Evolutionary conservation across 2,329 filamentous ascomycete genomes (phyloP).

Genomic region (Cladosporium sp.): DNA sequence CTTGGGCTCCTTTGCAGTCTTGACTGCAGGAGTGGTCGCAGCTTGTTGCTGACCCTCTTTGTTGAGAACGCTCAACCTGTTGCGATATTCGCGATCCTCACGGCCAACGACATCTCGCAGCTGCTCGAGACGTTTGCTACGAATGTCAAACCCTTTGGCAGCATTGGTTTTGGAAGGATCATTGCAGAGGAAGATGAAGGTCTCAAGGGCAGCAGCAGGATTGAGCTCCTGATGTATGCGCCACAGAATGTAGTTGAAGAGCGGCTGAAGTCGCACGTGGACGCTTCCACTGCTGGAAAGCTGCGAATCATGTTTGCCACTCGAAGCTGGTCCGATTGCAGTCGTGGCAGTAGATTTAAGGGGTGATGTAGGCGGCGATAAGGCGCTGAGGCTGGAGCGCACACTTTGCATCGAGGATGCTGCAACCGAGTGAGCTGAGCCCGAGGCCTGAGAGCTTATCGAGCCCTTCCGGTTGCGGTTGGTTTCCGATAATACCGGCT

Average conservation of each 20-base stretch:
- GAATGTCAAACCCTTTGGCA: slow-evolving; percentile 52
- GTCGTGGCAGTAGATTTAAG: slow-evolving; percentile 20
- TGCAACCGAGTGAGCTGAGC: slow-evolving; percentile 39
- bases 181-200: slow-evolving; percentile 54
- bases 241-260: slow-evolving; percentile 55
- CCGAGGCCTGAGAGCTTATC: slow-evolving; percentile 26
- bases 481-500: slow-evolving; percentile 11
- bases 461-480: slow-evolving; percentile 12
- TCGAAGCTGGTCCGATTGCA: slow-evolving; percentile 25
- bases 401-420: slow-evolving; percentile 43
- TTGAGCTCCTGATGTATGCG: slow-evolving; percentile 52
- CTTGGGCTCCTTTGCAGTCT: slow-evolving; percentile 15
- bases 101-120: slow-evolving; percentile 50
- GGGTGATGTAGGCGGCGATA: slow-evolving; percentile 24
- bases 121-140: slow-evolving; percentile 51
- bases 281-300: slow-evolving; percentile 28
- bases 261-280: slow-evolving; percentile 45
- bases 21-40: background rate
- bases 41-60: slow-evolving; percentile 25
- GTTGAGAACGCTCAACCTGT: slow-evolving; percentile 33
- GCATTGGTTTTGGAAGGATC: slow-evolving; percentile 47
- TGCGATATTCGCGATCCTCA: slow-evolving; percentile 50
- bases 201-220: slow-evolving; percentile 48
- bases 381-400: slow-evolving; percentile 38
- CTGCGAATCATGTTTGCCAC: slow-evolving; percentile 6